A percentile compares a stretch with the other conserved stretches of the same genome.
Evolutionary conservation across 2,329 filamentous ascomycete genomes (phyloP).

Genomic region (Pseudonectria foliicola): DNA sequence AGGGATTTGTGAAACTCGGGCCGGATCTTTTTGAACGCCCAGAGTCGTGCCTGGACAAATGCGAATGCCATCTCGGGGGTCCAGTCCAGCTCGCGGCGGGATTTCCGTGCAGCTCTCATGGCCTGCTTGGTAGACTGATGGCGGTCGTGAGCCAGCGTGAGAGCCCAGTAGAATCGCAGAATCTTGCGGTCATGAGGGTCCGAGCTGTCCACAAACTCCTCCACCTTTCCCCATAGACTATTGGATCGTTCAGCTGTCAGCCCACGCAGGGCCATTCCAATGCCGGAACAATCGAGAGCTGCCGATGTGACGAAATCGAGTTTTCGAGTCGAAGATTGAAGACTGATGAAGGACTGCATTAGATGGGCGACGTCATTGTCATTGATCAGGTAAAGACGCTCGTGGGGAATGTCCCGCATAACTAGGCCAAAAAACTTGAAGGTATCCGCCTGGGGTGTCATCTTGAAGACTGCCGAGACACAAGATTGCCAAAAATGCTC

Average conservation of each 20-base stretch:
- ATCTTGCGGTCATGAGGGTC: background rate
- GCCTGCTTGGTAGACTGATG: background rate
- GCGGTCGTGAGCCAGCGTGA: background rate
- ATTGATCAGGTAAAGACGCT: background rate
- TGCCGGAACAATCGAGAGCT: background rate
- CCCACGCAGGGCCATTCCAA: background rate
- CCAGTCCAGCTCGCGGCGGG: background rate
- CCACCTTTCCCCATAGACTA: background rate
- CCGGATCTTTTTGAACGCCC: too few relatives aligned
- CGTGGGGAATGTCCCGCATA: background rate
- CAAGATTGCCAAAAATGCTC: background rate
- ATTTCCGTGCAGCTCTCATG: background rate
- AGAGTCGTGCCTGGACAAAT: too few relatives aligned
- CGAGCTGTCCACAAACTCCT: background rate
- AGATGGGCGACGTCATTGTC: background rate
- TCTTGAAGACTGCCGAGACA: background rate
- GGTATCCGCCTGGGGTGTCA: background rate
- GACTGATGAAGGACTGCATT: slow-evolving; percentile 1
- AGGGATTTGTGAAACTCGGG: too few relatives aligned
- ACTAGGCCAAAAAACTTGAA: background rate
- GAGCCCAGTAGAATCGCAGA: background rate
- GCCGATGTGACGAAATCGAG: background rate
- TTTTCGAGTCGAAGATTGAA: background rate
- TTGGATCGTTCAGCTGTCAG: background rate
- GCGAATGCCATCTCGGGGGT: background rate